Evolutionary conservation across 2,329 filamentous ascomycete genomes (phyloP), one percentile per base, ranked within the genome.

Genomic region (Colletotrichum australisinense): DNA sequence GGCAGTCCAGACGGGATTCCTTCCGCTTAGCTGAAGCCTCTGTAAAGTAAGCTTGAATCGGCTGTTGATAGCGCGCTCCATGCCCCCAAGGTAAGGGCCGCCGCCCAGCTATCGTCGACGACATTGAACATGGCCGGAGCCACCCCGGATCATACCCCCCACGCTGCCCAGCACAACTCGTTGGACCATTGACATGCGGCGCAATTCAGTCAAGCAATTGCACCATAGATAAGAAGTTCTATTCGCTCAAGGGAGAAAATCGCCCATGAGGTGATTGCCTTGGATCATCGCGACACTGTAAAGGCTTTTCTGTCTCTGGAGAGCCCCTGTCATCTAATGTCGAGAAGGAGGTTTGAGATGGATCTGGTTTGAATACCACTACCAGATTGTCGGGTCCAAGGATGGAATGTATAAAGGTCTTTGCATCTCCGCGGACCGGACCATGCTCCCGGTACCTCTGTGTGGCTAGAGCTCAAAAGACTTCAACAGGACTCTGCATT

Each of bases 221-320:
- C 74, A 75, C 66, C 74, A 76, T 76, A 68, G 69, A 76, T 75
- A 73, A 70, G 57, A 28, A n/a, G 56, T 19, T 12, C 32, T 19
- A 67, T 73, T 74, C 30, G 63, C 26, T 30, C n/a, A 11, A 67
- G 14, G 42, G 12, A 19, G 32, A 19, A n/a, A 49, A 22, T 59
- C 26, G 55, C 32, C 46, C 32, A 72, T 74, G 68, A 49, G 66
- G 72, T 58, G 72, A 72, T 74, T 38, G 52, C 5, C 26, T 30
- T 63, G 24, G 46, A 30, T 52, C 69, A 74, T 74, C 68, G 59
- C 68, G 63, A 72, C 63, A 72, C 42, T 19, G 22, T 14, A 14
- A 35, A 70, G 24, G 55, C 19, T 35, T 68, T 63, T 56, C 30
- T 32, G 14, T 14, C 60, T 62, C 16, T 28, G 30, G 5, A 26